Base-by-base conservation (phyloP, 1,284 basidiomycete genomes). In the Cryptococcus amylolentus region DNA sequence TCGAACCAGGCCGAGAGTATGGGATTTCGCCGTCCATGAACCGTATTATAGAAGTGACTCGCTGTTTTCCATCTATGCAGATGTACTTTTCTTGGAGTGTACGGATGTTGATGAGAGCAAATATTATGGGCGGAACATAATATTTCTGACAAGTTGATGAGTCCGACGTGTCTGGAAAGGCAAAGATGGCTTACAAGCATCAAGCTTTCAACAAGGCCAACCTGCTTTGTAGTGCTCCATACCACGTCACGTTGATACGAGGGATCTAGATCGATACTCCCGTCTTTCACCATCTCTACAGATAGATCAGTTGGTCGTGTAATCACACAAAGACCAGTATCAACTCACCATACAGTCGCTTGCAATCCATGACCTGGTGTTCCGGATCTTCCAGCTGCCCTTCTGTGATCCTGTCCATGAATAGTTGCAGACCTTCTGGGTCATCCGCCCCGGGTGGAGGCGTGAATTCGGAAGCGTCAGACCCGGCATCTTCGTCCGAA, bases 21-120 rank as follows among this genome's bases (percentile, higher is more conserved):
- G 68, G 70, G 38, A 74, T 70, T 45, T 65, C 55, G 42, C 75
- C 75, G 46, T 66, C 64, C 60, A 75, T 73, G 55, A 77, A 76
- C 8, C 54, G 23, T 16, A 54, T 13, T 49, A 77, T 69, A 3
- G 71, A 67, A 0, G 73, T 71, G 50, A 71, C 72, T 35, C 75
- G 66, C 51, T 77, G 75, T 54, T 77, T 77, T 49, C 75, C 75
- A 56, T 77, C 75, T 56, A 77, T 75, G 49, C 72, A 73, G 12
- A 67, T 56, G 16, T 67, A 66, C 16, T 14, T 53, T n/a, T 71
- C 65, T 10, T 62, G 27, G 3, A 28, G 8, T 56, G 3, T 60
- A 54, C 13, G 53, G 42, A 26, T 60, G 2, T 44, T 39, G 26
- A 52, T 28, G 4, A 69, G 56, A 3, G 73, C 70, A 53, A 76